A percentile compares a stretch with the other conserved stretches of the same genome.
These are phyloP conservation scores for Sporothrix globosa DNA, from an alignment of 2,329 filamentous ascomycete genomes.

Conservation along the genomic window DNA sequence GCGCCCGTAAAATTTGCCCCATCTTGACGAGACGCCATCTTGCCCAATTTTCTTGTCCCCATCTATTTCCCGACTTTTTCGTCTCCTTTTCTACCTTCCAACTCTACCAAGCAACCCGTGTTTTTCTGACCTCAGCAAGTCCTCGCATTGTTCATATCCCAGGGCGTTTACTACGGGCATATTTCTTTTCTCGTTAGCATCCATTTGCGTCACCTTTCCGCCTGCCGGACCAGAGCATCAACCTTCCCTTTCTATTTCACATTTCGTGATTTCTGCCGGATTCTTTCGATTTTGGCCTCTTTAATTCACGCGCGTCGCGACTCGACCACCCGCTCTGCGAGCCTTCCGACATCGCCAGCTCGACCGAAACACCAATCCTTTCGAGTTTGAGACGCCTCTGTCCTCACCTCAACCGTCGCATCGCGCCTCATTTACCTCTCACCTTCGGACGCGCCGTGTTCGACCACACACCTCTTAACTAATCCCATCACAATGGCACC, in stretches of 20 bases:
- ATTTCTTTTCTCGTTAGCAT: neutral
- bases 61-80: slow-evolving; percentile 29
- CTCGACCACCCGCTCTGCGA: neutral
- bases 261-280: neutral
- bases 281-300: neutral
- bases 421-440: slow-evolving; percentile 15
- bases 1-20: slow-evolving; percentile 31
- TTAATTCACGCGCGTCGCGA: slow-evolving; percentile 20
- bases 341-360: slow-evolving; percentile 1
- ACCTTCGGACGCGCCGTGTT: slow-evolving; percentile 17
- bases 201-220: neutral
- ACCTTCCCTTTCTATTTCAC: slow-evolving; percentile 20
- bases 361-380: neutral
- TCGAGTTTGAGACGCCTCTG: neutral
- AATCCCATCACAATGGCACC: slow-evolving; percentile 58
- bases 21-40: slow-evolving; percentile 25
- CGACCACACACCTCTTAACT: slow-evolving; percentile 18
- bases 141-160: slow-evolving; percentile 20
- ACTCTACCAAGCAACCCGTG: neutral
- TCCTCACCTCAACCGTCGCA: neutral
- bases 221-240: slow-evolving; percentile 11
- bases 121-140: slow-evolving; percentile 15
- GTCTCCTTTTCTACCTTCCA: slow-evolving; percentile 25
- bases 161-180: slow-evolving; percentile 22
- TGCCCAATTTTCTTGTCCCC: slow-evolving; percentile 28